Conservation (phyloP, 2,329 filamentous ascomycete genomes). For the Tolypocladium cylindrosporum region DNA sequence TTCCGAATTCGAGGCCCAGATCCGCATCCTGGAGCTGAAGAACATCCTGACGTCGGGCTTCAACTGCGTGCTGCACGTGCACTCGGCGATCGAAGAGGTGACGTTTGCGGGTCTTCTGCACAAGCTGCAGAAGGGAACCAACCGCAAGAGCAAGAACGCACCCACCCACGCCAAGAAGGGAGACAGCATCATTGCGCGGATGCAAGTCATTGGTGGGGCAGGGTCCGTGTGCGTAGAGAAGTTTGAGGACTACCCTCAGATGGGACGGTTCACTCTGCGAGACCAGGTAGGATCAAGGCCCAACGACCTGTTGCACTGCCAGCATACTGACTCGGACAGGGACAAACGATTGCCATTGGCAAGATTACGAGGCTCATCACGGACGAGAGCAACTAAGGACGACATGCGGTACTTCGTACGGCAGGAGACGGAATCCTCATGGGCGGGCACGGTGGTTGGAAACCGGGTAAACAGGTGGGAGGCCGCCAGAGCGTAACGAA, state of each 20-base stretch:
- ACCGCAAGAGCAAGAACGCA: slow-evolving; percentile 83
- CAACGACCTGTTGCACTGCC: neutral
- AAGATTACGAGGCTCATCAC: slow-evolving; percentile 87
- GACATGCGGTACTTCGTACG: neutral
- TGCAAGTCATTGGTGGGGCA: slow-evolving; percentile 78
- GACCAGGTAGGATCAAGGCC: slow-evolving; percentile 57
- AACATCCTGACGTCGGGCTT: slow-evolving; percentile 89
- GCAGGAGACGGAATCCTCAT: neutral
- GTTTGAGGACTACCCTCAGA: slow-evolving; percentile 92
- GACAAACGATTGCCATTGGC: slow-evolving; percentile 98
- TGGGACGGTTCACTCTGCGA: slow-evolving; percentile 82
- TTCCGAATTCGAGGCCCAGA: slow-evolving; percentile 85
- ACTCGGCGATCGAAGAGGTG: slow-evolving; percentile 95
- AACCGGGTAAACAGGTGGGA: neutral
- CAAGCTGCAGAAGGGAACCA: slow-evolving; percentile 90
- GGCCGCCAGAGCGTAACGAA: neutral
- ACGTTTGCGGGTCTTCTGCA: slow-evolving; percentile 83
- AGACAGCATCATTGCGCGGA: slow-evolving; percentile 79
- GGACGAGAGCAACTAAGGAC: slow-evolving; percentile 11
- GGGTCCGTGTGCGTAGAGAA: slow-evolving; percentile 85
- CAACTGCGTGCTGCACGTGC: slow-evolving; percentile 95
- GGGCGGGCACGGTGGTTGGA: neutral
- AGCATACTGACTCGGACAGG: slow-evolving; percentile 38
- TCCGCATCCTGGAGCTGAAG: slow-evolving; percentile 89
- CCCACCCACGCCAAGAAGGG: slow-evolving; percentile 81